phyloP scores from a whole-genome alignment of 257 asterid species.

The Haberlea rhodopensis region DNA sequence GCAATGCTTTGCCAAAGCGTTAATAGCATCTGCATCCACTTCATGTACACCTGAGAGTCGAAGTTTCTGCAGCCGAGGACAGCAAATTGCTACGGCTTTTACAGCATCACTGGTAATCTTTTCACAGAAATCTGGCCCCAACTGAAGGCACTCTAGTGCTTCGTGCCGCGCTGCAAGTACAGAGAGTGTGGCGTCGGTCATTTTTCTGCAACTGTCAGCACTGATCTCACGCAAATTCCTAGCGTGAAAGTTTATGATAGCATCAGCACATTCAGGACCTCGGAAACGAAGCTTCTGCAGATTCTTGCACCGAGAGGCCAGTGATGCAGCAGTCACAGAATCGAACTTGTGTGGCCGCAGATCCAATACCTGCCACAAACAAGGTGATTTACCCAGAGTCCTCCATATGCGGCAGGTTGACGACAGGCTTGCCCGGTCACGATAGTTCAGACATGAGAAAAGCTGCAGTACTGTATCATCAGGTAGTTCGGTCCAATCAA shows the following conservation, averaged over 20 bases:
- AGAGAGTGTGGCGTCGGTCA: slow-evolving; percentile 66
- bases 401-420: slow-evolving; percentile 77
- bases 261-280: slow-evolving; percentile 73
- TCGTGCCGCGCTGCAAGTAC: slow-evolving; percentile 77
- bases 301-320: slow-evolving; percentile 56
- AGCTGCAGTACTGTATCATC: slow-evolving; percentile 70
- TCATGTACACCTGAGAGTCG: slow-evolving; percentile 69
- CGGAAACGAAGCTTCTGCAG: slow-evolving; percentile 72
- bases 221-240: slow-evolving; percentile 56
- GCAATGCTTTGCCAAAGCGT: slow-evolving; percentile 65
- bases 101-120: slow-evolving; percentile 73
- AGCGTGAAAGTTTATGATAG: slow-evolving; percentile 64
- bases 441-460: slow-evolving; percentile 62
- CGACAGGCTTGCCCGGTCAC: slow-evolving; percentile 80
- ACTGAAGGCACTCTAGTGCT: slow-evolving; percentile 67
- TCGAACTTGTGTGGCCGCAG: slow-evolving; percentile 70
- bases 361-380: slow-evolving; percentile 68
- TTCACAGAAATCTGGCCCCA: slow-evolving; percentile 82
- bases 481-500: slow-evolving; percentile 79
- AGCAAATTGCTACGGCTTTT: slow-evolving; percentile 65
- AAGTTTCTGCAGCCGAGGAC: slow-evolving; percentile 55
- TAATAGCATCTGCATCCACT: slow-evolving; percentile 67
- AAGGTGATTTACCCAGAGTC: slow-evolving; percentile 53
- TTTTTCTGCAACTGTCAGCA: slow-evolving; percentile 64
- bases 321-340: slow-evolving; percentile 48